A percentile compares a stretch with the other conserved stretches of the same genome.
phyloP scores from a whole-genome alignment of 1,139 yeast species.

The Scheffersomyces stambukii region DNA sequence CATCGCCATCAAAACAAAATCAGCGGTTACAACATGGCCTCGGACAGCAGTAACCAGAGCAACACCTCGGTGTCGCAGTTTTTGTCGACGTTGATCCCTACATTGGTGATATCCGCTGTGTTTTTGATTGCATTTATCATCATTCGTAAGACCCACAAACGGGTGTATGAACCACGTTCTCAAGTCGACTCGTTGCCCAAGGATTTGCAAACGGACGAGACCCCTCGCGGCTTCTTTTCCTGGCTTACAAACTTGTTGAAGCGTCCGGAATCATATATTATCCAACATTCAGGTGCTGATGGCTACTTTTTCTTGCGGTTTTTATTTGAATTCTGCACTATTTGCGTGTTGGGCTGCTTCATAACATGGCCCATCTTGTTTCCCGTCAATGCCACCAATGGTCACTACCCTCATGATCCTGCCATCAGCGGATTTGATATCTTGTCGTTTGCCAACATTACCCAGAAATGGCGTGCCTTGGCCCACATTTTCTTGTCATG shows the following conservation, averaged over 20 bases:
- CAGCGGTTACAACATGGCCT: slow-evolving; percentile 6
- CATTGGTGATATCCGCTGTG: slow-evolving; percentile 46
- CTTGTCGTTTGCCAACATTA: slow-evolving; percentile 61
- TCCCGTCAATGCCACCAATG: slow-evolving; percentile 86
- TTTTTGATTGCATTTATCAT: slow-evolving; percentile 57
- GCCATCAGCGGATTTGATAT: slow-evolving; percentile 51
- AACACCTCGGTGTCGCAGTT: slow-evolving; percentile 32
- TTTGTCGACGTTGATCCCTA: slow-evolving; percentile 36
- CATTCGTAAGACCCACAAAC: slow-evolving; percentile 58
- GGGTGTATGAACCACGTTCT: slow-evolving; percentile 82
- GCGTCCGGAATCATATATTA: slow-evolving; percentile 62
- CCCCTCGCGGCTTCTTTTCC: slow-evolving; percentile 51
- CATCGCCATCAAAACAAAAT: no score
- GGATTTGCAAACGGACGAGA: slow-evolving; percentile 46
- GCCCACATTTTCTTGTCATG: slow-evolving; percentile 74
- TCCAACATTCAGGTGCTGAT: slow-evolving; percentile 81
- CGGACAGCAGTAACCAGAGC: slow-evolving; percentile 3
- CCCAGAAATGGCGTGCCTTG: slow-evolving; percentile 54
- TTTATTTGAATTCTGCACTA: slow-evolving; percentile 55
- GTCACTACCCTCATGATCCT: slow-evolving; percentile 30
- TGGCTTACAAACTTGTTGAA: slow-evolving; percentile 53
- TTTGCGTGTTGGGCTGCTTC: slow-evolving; percentile 62
- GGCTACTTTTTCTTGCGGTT: slow-evolving; percentile 86
- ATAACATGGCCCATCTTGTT: slow-evolving; percentile 73
- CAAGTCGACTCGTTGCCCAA: slow-evolving; percentile 37